These are phyloP conservation scores for Rhodotorula sp. DNA, from an alignment of 1,284 basidiomycete genomes.

Conservation along the genomic window DNA sequence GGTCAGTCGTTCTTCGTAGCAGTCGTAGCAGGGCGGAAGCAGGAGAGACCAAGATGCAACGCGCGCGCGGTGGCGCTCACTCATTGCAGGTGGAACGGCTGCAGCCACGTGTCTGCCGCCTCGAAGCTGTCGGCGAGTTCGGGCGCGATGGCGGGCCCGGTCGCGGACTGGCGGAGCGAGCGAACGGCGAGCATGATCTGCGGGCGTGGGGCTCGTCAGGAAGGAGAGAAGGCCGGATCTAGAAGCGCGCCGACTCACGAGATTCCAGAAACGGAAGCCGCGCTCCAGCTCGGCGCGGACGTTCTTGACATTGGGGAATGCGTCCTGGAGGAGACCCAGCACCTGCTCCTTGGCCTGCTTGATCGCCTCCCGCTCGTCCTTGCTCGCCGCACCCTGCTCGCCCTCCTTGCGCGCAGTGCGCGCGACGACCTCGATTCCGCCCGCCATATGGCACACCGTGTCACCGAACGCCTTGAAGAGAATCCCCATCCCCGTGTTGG, in stretches of 20 bases:
- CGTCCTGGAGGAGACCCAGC: constrained; percentile 87
- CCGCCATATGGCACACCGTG: constrained; percentile 44
- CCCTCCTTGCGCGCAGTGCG: constrained; percentile 58
- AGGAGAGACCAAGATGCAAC: neutral
- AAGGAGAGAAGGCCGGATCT: neutral
- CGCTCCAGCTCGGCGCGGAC: constrained; percentile 87
- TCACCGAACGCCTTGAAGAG: constrained; percentile 75
- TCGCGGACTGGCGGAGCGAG: constrained; percentile 74
- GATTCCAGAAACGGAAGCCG: constrained; percentile 97
- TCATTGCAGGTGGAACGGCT: constrained; percentile 53
- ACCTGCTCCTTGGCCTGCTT: constrained; percentile 81
- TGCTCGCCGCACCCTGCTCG: constrained; percentile 46
- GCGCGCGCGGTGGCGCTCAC: neutral
- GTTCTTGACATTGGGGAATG: constrained; percentile 83
- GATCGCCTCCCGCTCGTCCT: constrained; percentile 69
- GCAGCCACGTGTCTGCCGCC: constrained; percentile 87
- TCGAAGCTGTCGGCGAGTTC: constrained; percentile 93
- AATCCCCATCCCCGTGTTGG: constrained; percentile 97
- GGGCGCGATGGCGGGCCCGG: constrained; percentile 65
- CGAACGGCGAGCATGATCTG: constrained; percentile 86
- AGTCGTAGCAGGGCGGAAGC: too few relatives aligned
- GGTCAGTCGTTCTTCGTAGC: too few relatives aligned
- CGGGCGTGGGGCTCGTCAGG: constrained; percentile 6
- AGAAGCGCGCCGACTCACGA: constrained; percentile 58
- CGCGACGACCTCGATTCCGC: constrained; percentile 33